Evolutionary conservation across 2,329 filamentous ascomycete genomes (phyloP), one percentile per base, ranked within the genome.

Genomic region (Dichotomopilus funicola): DNA sequence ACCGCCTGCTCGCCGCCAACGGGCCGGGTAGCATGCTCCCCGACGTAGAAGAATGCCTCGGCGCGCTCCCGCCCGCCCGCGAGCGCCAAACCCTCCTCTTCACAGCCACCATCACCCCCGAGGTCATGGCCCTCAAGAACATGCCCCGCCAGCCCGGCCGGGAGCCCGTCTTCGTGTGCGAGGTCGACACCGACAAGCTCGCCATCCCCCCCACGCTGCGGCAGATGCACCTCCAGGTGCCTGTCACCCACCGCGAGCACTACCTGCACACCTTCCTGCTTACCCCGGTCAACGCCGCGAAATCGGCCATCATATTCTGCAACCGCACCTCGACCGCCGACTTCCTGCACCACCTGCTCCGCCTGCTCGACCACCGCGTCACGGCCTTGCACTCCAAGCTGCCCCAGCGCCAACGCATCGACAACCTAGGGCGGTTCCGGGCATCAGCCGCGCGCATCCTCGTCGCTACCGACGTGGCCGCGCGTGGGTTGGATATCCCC

Each of bases 51-150:
- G 89, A 90, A 59, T 96, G 91, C 66, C 78, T 99, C 4, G 85
- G 83, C 2, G 85, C 86, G 1, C 79, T 99, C 0, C 94, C 94
- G 0, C 84, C 88, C 0, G 81, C 89, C 4, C 73, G 80, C 1
- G 78, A 89, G 66, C 82, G 94, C n/a, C 91, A 99, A 71, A 99
- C 92, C 0, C 82, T 95, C 12, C 81, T 99, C 2, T 99, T 99
- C 74, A 99, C 94, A 7, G 94, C 94, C 12, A 99, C 94, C 1
- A 85, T 99, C 44, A 97, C 94, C 0, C 85, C 89, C 2, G 92
- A 97, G 74, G 91, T 99, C 4, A 83, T 89, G 49, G 89, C 89
- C 2, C 74, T 97, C 57, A 94, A 95, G 71, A 81, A 87, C 56
- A 82, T 89, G 74, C 86, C 89, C 7, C 77, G 82, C 41, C 78